Percentiles rank a stretch among this genome's conserved stretches.
phyloP scores from a whole-genome alignment of 352 stramenopile species.

The Nothophytophthora sp. region DNA sequence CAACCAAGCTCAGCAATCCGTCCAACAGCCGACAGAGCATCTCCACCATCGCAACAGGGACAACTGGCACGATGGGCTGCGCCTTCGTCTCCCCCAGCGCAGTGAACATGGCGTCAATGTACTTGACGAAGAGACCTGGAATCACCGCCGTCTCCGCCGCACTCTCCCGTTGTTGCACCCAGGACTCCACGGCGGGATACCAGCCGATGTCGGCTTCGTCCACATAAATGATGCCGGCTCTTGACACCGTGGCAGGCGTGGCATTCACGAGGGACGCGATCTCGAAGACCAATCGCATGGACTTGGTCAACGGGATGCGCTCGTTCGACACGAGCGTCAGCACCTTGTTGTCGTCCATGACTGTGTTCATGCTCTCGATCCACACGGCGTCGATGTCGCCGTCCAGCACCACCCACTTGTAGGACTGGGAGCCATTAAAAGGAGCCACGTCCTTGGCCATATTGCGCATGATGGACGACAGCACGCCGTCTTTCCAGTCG shows the following conservation, averaged over 20 bases:
- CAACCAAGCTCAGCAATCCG: slow-evolving; percentile 78
- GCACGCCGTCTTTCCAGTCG: slow-evolving; percentile 97
- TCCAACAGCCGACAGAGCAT: slow-evolving; percentile 96
- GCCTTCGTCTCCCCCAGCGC: slow-evolving; percentile 76
- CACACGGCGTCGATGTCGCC: slow-evolving; percentile 95
- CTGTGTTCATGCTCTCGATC: slow-evolving; percentile 94
- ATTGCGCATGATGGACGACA: slow-evolving; percentile 97
- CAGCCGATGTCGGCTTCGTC: slow-evolving; percentile 93
- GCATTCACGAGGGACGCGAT: slow-evolving; percentile 97
- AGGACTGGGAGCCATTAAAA: slow-evolving; percentile 88
- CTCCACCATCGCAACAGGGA: slow-evolving; percentile 70
- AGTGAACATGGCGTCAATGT: slow-evolving; percentile 86
- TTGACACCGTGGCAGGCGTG: slow-evolving; percentile 96
- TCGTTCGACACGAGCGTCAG: slow-evolving; percentile 98
- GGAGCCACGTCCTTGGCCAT: slow-evolving; percentile 93
- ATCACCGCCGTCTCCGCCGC: slow-evolving; percentile 84
- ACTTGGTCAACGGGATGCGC: slow-evolving; percentile 94
- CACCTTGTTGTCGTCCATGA: slow-evolving; percentile 95
- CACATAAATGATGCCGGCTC: slow-evolving; percentile 97
- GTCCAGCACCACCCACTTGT: slow-evolving; percentile 92
- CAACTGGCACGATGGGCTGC: slow-evolving; percentile 52
- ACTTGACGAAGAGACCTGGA: slow-evolving; percentile 92
- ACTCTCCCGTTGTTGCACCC: slow-evolving; percentile 84
- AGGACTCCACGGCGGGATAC: slow-evolving; percentile 94
- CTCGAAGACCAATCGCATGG: slow-evolving; percentile 98